These are phyloP conservation scores for Penicillium pancosmium DNA, from an alignment of 495 filamentous ascomycete species.

Conservation along the genomic window DNA sequence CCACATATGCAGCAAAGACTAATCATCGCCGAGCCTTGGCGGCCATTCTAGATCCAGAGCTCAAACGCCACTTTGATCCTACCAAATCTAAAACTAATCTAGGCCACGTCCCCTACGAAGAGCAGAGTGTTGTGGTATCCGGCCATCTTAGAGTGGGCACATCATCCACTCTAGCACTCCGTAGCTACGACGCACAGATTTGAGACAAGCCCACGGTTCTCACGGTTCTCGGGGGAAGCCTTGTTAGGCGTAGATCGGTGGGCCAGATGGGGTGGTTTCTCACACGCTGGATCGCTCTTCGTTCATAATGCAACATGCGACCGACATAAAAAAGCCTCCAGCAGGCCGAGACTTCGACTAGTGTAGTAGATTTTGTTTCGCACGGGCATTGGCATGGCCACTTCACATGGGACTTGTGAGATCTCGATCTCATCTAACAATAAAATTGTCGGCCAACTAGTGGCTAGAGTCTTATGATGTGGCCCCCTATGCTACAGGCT, in stretches of 20 bases:
- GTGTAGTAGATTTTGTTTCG: no score
- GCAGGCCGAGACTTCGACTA: neutral
- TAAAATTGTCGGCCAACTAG: slow-evolving; percentile 1
- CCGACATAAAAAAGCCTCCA: neutral
- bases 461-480: neutral
- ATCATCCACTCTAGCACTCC: neutral
- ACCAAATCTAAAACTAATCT: slow-evolving; percentile 17
- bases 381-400: no score
- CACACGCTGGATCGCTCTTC: neutral
- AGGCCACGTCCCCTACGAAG: neutral
- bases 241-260: slow-evolving; percentile 14
- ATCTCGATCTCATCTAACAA: slow-evolving; percentile 3
- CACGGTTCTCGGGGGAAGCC: neutral
- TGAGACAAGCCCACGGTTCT: neutral
- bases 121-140: neutral
- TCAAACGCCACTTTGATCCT: slow-evolving; percentile 8
- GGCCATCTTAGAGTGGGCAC: neutral
- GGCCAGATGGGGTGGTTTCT: slow-evolving; percentile 2
- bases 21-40: neutral
- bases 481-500: neutral
- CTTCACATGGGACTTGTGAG: neutral
- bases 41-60: slow-evolving; percentile 10
- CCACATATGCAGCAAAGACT: neutral
- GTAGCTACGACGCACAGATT: neutral
- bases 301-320: neutral